Percentiles rank a stretch among this genome's conserved stretches.
These are phyloP conservation scores for Mycena epipterygia DNA, from an alignment of 768 basidiomycete genomes.

Conservation along the genomic window DNA sequence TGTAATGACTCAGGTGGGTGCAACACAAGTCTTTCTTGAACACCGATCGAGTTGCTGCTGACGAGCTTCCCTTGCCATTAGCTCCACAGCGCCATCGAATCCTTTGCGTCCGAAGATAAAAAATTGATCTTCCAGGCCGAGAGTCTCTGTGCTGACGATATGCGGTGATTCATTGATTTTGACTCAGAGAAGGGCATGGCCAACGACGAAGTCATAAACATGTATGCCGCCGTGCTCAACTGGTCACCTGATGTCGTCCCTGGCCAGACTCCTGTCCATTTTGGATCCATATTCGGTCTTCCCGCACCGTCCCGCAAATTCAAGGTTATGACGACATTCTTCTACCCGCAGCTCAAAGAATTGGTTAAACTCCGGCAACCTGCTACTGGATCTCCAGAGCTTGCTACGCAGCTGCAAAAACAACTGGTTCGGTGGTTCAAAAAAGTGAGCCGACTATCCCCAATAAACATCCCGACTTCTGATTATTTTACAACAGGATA, in stretches of 20 bases:
- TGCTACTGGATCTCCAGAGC: not conserved
- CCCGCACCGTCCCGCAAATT: not conserved
- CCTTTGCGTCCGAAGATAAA: not conserved
- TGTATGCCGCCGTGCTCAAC: not conserved
- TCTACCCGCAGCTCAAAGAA: not conserved
- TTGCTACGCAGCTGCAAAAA: not conserved
- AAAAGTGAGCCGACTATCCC: not conserved
- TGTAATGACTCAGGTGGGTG: not conserved
- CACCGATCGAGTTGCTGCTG: too few species aligned
- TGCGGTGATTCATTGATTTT: not conserved
- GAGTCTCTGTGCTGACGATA: not conserved
- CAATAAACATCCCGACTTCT: too few species aligned
- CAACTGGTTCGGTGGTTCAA: not conserved
- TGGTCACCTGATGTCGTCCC: not conserved
- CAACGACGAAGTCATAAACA: constrained; percentile 12
- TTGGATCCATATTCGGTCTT: not conserved
- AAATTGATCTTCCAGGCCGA: not conserved
- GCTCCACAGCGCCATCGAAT: not conserved
- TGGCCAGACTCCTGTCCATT: not conserved
- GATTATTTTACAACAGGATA: too few species aligned
- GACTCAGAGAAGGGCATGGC: not conserved
- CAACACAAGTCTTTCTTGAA: too few species aligned
- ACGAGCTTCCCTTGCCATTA: not conserved
- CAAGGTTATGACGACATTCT: constrained; percentile 4
- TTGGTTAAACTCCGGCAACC: not conserved